These are phyloP conservation scores for Penicillium egyptiacum DNA, from an alignment of 495 filamentous ascomycete species.

Conservation along the genomic window DNA sequence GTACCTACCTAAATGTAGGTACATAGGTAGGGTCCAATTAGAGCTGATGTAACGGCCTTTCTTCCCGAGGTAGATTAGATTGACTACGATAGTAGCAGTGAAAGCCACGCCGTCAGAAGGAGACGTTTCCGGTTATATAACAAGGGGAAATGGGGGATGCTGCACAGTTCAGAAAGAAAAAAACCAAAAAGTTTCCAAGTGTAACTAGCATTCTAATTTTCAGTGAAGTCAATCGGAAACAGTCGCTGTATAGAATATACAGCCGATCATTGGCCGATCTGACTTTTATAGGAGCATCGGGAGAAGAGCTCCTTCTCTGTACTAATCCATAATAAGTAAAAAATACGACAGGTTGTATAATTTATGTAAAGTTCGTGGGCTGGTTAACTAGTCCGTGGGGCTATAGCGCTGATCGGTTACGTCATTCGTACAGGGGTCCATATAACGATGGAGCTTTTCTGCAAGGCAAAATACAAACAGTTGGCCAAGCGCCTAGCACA, in stretches of 20 bases:
- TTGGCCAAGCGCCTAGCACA: no score
- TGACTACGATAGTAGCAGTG: neutral
- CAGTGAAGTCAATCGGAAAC: neutral
- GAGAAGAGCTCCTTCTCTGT: neutral
- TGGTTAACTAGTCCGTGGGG: neutral
- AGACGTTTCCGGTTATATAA: neutral
- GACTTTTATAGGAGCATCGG: neutral
- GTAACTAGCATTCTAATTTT: neutral
- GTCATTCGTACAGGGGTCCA: constrained; percentile 1
- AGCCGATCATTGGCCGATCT: neutral
- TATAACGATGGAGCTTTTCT: no score
- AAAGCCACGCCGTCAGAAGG: constrained; percentile 16
- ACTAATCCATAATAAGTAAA: neutral
- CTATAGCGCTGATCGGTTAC: constrained; percentile 5
- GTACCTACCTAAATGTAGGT: no score
- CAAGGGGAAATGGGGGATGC: neutral
- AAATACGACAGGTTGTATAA: no score
- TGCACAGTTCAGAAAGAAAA: neutral
- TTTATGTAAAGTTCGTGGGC: neutral
- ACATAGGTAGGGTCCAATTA: neutral
- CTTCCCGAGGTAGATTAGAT: neutral
- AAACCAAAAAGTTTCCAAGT: neutral
- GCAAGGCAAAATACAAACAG: neutral
- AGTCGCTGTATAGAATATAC: neutral
- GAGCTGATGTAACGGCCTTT: neutral